Conservation (phyloP, 306 rosid genomes). For the Fragaria vesca region DNA sequence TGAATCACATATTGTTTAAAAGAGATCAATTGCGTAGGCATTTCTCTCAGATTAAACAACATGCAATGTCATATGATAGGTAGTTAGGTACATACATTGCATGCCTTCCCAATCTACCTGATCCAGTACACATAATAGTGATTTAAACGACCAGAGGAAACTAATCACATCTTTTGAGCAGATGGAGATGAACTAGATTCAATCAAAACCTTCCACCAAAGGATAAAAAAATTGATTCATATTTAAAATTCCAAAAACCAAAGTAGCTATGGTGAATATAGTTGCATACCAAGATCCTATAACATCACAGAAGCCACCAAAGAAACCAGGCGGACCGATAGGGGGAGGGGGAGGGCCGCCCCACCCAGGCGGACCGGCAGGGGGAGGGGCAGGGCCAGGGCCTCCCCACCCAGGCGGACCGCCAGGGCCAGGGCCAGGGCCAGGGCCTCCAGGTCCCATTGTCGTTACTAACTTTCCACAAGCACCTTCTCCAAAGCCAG, state of each 20-base stretch:
- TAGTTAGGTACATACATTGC: background rate
- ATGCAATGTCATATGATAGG: background rate
- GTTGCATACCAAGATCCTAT: slow-evolving; percentile 50
- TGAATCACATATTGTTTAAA: too few relatives aligned
- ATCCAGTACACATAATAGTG: too few relatives aligned
- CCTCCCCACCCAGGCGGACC: slow-evolving; percentile 42
- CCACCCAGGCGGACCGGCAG: too few relatives aligned
- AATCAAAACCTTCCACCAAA: background rate
- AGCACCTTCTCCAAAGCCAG: background rate
- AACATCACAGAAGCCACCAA: slow-evolving; percentile 41
- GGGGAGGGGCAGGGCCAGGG: background rate
- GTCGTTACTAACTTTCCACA: background rate
- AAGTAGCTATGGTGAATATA: background rate
- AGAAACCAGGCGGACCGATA: slow-evolving; percentile 19
- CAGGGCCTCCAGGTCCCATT: slow-evolving; percentile 23
- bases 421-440: slow-evolving; percentile 1
- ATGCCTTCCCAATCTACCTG: background rate
- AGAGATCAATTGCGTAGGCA: background rate
- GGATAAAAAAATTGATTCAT: background rate
- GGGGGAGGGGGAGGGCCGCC: slow-evolving; percentile 12
- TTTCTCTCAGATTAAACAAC: too few relatives aligned
- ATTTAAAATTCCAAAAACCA: too few relatives aligned
- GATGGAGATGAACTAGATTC: background rate
- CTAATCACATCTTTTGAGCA: background rate
- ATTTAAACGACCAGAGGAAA: too few relatives aligned